Evolutionary conservation across 305 asterid genomes (phyloP).

Genomic region (Fraxinus floribunda): DNA sequence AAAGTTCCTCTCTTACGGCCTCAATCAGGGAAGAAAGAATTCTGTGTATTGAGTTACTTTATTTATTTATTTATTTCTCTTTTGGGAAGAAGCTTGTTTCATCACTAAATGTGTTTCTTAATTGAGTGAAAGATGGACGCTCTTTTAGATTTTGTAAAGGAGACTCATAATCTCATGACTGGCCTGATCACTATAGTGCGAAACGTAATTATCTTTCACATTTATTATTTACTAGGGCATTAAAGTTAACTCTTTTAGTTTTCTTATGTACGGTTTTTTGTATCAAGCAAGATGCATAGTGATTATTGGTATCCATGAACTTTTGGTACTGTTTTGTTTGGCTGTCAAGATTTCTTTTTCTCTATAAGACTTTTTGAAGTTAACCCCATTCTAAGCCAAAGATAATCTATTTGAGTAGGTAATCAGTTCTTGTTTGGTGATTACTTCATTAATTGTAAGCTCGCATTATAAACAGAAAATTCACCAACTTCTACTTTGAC

Average conservation of each 20-base stretch:
- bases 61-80: not conserved
- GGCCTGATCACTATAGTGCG: not conserved
- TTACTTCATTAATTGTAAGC: constrained; percentile 18
- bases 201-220: not conserved
- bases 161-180: not conserved
- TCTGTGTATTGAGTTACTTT: not conserved
- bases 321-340: not conserved
- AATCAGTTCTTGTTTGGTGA: constrained; percentile 35
- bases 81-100: not conserved
- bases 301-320: not conserved
- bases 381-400: constrained; percentile 9
- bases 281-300: not conserved
- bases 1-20: not conserved
- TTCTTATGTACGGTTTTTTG: not conserved
- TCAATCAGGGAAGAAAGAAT: not conserved
- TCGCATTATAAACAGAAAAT: constrained; percentile 13
- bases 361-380: not conserved
- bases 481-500: constrained; percentile 25
- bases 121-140: not conserved
- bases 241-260: not conserved
- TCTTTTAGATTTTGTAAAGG: not conserved
- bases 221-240: not conserved
- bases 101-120: not conserved
- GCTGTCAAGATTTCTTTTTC: not conserved
- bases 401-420: constrained; percentile 28